Percentiles rank a stretch among this genome's conserved stretches.
Conservation (phyloP, 495 filamentous ascomycete genomes). For the Opeltia flavorubescens region DNA sequence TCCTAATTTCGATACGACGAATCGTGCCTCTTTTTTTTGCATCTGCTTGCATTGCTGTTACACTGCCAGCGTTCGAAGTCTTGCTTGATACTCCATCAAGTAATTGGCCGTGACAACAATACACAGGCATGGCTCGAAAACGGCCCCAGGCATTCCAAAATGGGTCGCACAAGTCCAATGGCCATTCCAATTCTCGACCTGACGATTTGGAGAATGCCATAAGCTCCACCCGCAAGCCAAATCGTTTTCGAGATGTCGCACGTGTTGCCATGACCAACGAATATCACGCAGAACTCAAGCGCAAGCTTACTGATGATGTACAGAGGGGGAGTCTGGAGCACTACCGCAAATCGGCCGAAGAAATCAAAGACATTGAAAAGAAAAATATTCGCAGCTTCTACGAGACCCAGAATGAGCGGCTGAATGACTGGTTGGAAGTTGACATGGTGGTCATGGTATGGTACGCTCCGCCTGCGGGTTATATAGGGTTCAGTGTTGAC, state of each 20-base stretch:
- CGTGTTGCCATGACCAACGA: conserved; percentile 8
- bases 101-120: neutral
- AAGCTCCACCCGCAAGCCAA: conserved; percentile 5
- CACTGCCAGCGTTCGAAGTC: no score
- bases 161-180: conserved; percentile 3
- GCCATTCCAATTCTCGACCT: conserved; percentile 1
- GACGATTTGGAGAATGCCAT: conserved; percentile 16
- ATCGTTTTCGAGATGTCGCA: conserved; percentile 10
- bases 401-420: conserved; percentile 31
- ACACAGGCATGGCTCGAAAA: neutral
- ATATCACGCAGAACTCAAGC: conserved; percentile 24
- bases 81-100: no score
- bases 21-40: no score
- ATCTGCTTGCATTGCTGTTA: no score
- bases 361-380: conserved; percentile 32
- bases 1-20: no score
- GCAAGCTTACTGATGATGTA: conserved; percentile 28
- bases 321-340: conserved; percentile 25
- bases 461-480: no score
- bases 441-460: conserved; percentile 34
- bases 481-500: no score
- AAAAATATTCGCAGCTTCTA: conserved; percentile 34
- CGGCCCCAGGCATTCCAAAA: neutral
- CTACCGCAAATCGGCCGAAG: conserved; percentile 28
- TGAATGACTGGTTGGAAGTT: conserved; percentile 39